These are phyloP conservation scores for Waltergamsia citrina DNA, from an alignment of 2,329 filamentous ascomycete genomes.

Conservation along the genomic window DNA sequence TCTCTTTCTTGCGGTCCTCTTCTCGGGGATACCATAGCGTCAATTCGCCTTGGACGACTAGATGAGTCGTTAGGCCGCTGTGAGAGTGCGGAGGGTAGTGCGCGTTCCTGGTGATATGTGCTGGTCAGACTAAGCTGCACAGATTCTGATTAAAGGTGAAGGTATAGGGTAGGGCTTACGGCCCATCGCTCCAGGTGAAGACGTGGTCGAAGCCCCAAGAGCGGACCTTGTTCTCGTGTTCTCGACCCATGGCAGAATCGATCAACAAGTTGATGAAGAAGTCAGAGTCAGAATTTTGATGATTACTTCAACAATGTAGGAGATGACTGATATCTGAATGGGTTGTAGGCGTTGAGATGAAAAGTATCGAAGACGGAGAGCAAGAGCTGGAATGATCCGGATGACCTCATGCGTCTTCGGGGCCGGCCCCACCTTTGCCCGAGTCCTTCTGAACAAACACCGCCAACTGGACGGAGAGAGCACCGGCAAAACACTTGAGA, in stretches of 20 bases:
- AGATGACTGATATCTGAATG: neutral
- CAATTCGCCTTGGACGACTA: conserved; percentile 55
- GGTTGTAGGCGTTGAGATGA: too few species aligned
- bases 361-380: too few species aligned
- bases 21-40: conserved; percentile 60
- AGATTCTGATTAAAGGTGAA: neutral
- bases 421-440: too few species aligned
- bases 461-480: too few species aligned
- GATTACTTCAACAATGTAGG: too few species aligned
- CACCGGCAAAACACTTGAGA: too few species aligned
- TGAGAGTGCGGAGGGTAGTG: conserved; percentile 63
- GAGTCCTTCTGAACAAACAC: too few species aligned
- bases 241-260: conserved; percentile 16
- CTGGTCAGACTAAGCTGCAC: neutral
- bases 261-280: too few species aligned
- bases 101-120: conserved; percentile 33
- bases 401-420: too few species aligned
- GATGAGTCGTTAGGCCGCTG: conserved; percentile 54
- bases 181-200: conserved; percentile 63
- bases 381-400: too few species aligned
- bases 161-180: conserved; percentile 38
- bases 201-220: conserved; percentile 62
- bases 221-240: conserved; percentile 48
- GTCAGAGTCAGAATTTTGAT: too few species aligned
- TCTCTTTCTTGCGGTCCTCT: conserved; percentile 40